Evolutionary conservation across 805 yeast genomes (phyloP).

Genomic region (Pichia deserticola): DNA sequence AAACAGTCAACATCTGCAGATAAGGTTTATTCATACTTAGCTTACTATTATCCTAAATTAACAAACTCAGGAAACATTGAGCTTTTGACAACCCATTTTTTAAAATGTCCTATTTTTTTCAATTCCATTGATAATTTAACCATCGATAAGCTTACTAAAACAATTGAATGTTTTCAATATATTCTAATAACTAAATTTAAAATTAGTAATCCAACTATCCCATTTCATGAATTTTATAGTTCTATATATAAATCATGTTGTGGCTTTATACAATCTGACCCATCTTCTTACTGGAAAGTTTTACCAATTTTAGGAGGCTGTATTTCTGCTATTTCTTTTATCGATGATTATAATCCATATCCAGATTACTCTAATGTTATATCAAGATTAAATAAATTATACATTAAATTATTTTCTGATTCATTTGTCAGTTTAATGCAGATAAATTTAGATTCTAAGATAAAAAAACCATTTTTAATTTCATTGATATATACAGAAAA

Average conservation of each 20-base stretch:
- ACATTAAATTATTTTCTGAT: background rate
- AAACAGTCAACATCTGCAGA: slow-evolving; percentile 21
- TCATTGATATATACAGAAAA: slow-evolving; percentile 1
- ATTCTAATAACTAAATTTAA: slow-evolving; percentile 38
- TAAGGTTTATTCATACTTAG: slow-evolving; percentile 37
- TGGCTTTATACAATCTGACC: slow-evolving; percentile 6
- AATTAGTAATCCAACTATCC: slow-evolving; percentile 41
- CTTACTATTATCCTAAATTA: slow-evolving; percentile 43
- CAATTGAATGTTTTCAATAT: slow-evolving; percentile 42
- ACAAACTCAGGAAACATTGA: slow-evolving; percentile 40
- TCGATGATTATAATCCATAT: slow-evolving; percentile 18
- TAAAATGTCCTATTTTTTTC: slow-evolving; percentile 35
- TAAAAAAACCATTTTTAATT: background rate
- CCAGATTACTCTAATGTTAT: slow-evolving; percentile 22
- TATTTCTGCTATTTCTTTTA: slow-evolving; percentile 27
- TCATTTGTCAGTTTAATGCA: background rate
- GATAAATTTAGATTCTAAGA: background rate
- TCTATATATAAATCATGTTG: slow-evolving; percentile 10
- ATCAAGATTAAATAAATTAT: slow-evolving; percentile 3
- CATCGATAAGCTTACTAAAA: slow-evolving; percentile 30
- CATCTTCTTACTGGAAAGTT: slow-evolving; percentile 34
- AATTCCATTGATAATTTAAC: slow-evolving; percentile 15
- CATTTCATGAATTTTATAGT: slow-evolving; percentile 36
- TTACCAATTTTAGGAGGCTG: slow-evolving; percentile 43
- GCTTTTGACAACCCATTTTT: slow-evolving; percentile 36